A percentile compares a stretch with the other conserved stretches of the same genome.
Evolutionary conservation across 2,329 filamentous ascomycete species (phyloP).

Genomic region (Colletotrichum abscissum): DNA sequence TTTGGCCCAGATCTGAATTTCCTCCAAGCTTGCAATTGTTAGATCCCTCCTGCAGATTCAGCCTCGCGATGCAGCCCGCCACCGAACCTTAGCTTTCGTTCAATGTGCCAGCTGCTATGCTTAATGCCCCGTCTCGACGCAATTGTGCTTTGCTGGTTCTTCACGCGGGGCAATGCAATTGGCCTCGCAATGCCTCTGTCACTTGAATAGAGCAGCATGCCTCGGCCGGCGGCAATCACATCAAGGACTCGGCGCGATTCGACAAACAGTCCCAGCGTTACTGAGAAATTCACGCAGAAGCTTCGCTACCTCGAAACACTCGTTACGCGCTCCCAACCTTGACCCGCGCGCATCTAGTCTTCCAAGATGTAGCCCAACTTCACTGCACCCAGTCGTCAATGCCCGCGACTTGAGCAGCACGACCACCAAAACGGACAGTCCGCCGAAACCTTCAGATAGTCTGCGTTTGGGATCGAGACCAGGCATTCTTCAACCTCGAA

Average conservation of each 20-base stretch:
- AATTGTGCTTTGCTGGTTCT: conserved; percentile 7
- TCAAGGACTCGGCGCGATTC: conserved; percentile 19
- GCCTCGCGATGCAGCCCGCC: conserved; percentile 23
- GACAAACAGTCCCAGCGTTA: conserved; percentile 2
- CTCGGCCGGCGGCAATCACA: conserved; percentile 17
- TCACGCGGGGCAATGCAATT: conserved; percentile 36
- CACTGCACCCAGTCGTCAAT: not conserved
- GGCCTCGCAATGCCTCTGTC: conserved; percentile 36
- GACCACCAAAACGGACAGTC: not conserved
- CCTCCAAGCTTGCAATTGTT: not conserved
- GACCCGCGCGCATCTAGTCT: not conserved
- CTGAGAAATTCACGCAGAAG: not conserved
- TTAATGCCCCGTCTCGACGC: not conserved
- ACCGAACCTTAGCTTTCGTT: not conserved
- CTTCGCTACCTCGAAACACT: not conserved
- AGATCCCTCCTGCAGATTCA: not conserved
- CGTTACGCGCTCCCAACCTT: not conserved
- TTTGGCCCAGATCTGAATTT: not conserved
- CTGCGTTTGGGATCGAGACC: not conserved
- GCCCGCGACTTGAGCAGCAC: not conserved
- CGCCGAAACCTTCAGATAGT: not conserved
- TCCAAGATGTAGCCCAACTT: not conserved
- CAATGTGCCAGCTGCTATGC: conserved; percentile 28
- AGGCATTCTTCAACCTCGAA: not conserved
- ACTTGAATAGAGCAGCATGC: conserved; percentile 41